Evolutionary conservation across 495 filamentous ascomycete species (phyloP), one percentile per base, ranked within the genome.

Genomic region (Trichocladium uniseriatum): DNA sequence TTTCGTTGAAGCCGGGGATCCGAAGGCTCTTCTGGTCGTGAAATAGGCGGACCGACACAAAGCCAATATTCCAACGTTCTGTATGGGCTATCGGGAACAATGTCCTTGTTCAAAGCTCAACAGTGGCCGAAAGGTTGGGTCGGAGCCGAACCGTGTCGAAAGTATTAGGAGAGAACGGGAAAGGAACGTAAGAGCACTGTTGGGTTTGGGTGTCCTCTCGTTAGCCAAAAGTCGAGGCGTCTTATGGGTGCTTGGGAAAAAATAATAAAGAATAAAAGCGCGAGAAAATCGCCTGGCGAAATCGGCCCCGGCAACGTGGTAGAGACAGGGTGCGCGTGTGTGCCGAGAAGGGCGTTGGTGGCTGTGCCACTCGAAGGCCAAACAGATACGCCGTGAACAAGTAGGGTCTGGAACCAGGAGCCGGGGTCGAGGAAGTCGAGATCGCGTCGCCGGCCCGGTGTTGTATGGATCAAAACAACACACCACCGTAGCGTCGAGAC

Each of bases 121-220:
- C 5, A 40, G 19, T 31, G 41, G 18, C n/a, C n/a, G n/a, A n/a
- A n/a, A n/a, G n/a, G n/a, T n/a, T n/a, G n/a, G n/a, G n/a, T n/a
- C n/a, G n/a, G n/a, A n/a, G n/a, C n/a, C n/a, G n/a, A n/a, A n/a
- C n/a, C n/a, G n/a, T n/a, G n/a, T n/a, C 19, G 50, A 41, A 43
- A 18, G 14, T 40, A 49, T 50, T 58, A 54, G 43, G 44, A 48
- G 27, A 40, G 38, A 45, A 45, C 22, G 7, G 35, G 38, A 62
- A 64, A 59, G 52, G 53, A 64, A 58, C 46, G 61, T 57, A 45
- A 39, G 54, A 49, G 47, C 48, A 59, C 58, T 57, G 38, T 31
- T 32, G n/a, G 4, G 6, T 15, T 14, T 22, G 43, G 38, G 6
- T 36, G 32, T 38, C 1, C 11, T 15, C 11, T 6, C 1, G 34